Conservation (phyloP, 164 flowering plant genomes). For the Aristolochia fimbriata region DNA sequence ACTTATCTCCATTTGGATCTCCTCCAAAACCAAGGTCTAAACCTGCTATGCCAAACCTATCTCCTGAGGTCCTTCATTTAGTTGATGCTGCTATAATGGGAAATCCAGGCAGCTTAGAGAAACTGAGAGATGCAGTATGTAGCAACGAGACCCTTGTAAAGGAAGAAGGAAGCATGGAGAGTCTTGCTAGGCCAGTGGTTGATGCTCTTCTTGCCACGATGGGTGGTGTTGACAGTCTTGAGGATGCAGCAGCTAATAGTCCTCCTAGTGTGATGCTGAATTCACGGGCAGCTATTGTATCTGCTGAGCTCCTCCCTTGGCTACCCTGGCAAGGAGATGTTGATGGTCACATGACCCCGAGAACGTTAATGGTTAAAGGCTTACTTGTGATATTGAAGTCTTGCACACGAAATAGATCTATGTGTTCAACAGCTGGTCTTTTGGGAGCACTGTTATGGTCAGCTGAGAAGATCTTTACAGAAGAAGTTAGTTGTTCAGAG, state of each 20-base stretch:
- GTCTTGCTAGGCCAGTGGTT: constrained; percentile 56
- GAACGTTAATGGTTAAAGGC: constrained; percentile 92
- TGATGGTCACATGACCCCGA: constrained; percentile 64
- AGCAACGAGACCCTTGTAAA: constrained; percentile 62
- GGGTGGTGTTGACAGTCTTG: constrained; percentile 98
- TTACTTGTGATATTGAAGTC: constrained; percentile 79
- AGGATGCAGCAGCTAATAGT: constrained; percentile 65
- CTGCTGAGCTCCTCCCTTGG: constrained; percentile 84
- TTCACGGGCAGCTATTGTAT: constrained; percentile 89
- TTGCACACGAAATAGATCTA: constrained; percentile 91
- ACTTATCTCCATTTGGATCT: constrained; percentile 48
- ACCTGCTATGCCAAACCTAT: constrained; percentile 69
- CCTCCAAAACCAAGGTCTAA: constrained; percentile 52
- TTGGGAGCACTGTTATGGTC: constrained; percentile 67
- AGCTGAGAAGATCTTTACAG: constrained; percentile 59
- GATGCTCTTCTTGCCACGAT: constrained; percentile 94
- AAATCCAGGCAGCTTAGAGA: constrained; percentile 75
- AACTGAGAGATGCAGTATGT: constrained; percentile 61
- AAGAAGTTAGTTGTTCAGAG: constrained; percentile 33
- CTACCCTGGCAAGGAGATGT: constrained; percentile 69
- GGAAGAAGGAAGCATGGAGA: constrained; percentile 49
- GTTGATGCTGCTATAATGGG: constrained; percentile 99
- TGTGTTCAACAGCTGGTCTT: constrained; percentile 84
- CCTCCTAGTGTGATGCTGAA: constrained; percentile 99
- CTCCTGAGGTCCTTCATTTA: constrained; percentile 91